phyloP scores from a whole-genome alignment of 2,329 filamentous ascomycete species.

The Phyllosticta citriasiana region DNA sequence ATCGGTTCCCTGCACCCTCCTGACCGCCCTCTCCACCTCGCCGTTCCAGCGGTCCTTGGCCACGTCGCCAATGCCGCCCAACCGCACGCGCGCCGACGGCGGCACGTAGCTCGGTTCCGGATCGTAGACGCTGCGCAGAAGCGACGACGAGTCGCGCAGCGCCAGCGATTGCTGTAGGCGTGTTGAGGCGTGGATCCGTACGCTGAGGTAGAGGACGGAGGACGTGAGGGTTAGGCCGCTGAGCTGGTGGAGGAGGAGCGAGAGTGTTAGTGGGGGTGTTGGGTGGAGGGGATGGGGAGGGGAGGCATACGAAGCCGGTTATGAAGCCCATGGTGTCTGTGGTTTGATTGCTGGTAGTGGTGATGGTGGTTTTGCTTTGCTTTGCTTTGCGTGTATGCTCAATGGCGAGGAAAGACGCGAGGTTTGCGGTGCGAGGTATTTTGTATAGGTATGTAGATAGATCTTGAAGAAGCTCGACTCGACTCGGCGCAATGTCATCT shows the following conservation, averaged over 20 bases:
- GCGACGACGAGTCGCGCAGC: slow-evolving; percentile 35
- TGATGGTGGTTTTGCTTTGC: background rate
- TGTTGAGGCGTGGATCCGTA: slow-evolving; percentile 37
- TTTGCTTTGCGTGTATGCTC: background rate
- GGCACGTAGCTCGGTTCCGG: slow-evolving; percentile 30
- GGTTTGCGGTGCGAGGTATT: background rate
- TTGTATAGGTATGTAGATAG: background rate
- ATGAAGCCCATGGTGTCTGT: slow-evolving; percentile 38
- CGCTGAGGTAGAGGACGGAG: slow-evolving; percentile 29
- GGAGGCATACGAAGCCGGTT: slow-evolving; percentile 37
- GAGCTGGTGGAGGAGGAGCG: slow-evolving; percentile 24
- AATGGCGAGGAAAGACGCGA: too few relatives aligned
- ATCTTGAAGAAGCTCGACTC: background rate
- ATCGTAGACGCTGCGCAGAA: slow-evolving; percentile 35
- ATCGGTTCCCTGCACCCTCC: slow-evolving; percentile 34
- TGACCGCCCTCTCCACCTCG: slow-evolving; percentile 34
- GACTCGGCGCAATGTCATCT: background rate
- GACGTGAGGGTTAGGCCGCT: slow-evolving; percentile 42
- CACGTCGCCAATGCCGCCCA: slow-evolving; percentile 34
- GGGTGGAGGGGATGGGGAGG: background rate
- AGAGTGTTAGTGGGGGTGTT: slow-evolving; percentile 7
- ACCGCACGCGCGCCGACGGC: slow-evolving; percentile 28
- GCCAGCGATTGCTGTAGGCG: slow-evolving; percentile 35
- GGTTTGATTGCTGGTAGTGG: background rate
- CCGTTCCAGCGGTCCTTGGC: slow-evolving; percentile 43